Conservation (phyloP, 1,139 yeast species). For the Blastobotrys petasosporus region DNA sequence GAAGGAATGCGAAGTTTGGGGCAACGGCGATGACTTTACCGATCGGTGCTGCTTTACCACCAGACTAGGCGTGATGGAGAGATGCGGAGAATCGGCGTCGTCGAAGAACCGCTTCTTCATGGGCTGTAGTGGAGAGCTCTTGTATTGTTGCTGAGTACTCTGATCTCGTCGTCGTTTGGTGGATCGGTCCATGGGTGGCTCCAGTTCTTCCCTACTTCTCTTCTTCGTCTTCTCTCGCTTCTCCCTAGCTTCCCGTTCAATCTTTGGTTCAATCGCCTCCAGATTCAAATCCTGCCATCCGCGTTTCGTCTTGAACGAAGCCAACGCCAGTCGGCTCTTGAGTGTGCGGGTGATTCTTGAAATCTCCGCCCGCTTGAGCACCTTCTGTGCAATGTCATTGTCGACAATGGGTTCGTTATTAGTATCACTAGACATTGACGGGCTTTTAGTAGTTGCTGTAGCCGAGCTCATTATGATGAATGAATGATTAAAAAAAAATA, state of each 20-base stretch:
- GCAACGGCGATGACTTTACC: neutral
- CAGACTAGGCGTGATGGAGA: neutral
- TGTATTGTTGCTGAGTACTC: neutral
- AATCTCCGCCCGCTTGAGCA: conserved; percentile 37
- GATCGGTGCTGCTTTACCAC: conserved; percentile 3
- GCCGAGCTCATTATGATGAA: no score
- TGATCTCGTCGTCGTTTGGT: no score
- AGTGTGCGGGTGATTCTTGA: conserved; percentile 37
- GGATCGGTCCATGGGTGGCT: no score
- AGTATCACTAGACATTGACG: neutral
- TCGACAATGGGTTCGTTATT: neutral
- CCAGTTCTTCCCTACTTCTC: neutral
- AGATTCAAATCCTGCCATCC: conserved; percentile 37
- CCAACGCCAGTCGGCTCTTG: conserved; percentile 38
- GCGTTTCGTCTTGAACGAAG: conserved; percentile 37
- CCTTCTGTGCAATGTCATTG: conserved; percentile 19
- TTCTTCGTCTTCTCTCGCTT: neutral
- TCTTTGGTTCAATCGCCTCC: conserved; percentile 33
- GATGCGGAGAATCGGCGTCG: neutral
- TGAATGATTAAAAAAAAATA: no score
- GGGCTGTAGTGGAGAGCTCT: neutral
- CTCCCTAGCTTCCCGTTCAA: conserved; percentile 1
- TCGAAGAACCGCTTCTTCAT: conserved; percentile 1
- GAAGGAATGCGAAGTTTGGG: no score
- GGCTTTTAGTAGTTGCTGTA: no score